Percentiles rank a stretch among this genome's conserved stretches.
Conservation (phyloP, 2,329 filamentous ascomycete genomes). For the Cladosporium sp. region DNA sequence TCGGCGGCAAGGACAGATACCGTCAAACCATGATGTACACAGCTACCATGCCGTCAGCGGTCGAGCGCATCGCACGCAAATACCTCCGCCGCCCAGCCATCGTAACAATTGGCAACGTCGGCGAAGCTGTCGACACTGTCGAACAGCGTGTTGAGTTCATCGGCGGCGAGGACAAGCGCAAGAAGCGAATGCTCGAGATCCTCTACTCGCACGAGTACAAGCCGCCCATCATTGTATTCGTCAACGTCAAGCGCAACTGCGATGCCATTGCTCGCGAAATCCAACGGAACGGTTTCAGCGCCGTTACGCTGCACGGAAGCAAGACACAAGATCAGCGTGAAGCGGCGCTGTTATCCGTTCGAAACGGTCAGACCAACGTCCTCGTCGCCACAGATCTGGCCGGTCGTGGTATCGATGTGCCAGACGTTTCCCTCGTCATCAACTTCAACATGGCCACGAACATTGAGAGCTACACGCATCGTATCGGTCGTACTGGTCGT, state of each 20-base stretch:
- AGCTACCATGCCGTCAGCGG: constrained; percentile 88
- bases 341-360: constrained; percentile 79
- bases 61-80: constrained; percentile 95
- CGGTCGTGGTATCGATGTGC: constrained; percentile 94
- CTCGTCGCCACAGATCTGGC: constrained; percentile 94
- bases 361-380: constrained; percentile 74
- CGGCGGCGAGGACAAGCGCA: constrained; percentile 86
- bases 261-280: constrained; percentile 92
- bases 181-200: constrained; percentile 92
- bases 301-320: constrained; percentile 86
- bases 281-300: constrained; percentile 85
- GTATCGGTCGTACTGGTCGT: constrained; percentile 94
- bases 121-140: constrained; percentile 95
- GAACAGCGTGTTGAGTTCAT: constrained; percentile 96
- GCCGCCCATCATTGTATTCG: constrained; percentile 95
- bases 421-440: constrained; percentile 86
- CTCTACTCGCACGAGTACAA: constrained; percentile 74
- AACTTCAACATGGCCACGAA: constrained; percentile 98
- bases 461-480: constrained; percentile 95
- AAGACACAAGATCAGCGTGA: constrained; percentile 99
- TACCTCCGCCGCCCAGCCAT: constrained; percentile 91
- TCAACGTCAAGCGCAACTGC: constrained; percentile 99
- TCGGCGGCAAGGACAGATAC: constrained; percentile 74
- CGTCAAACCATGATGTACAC: constrained; percentile 99
- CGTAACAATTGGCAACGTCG: constrained; percentile 88